phyloP scores from a whole-genome alignment of 345 rosid species.

The Gossypium longicalyx region DNA sequence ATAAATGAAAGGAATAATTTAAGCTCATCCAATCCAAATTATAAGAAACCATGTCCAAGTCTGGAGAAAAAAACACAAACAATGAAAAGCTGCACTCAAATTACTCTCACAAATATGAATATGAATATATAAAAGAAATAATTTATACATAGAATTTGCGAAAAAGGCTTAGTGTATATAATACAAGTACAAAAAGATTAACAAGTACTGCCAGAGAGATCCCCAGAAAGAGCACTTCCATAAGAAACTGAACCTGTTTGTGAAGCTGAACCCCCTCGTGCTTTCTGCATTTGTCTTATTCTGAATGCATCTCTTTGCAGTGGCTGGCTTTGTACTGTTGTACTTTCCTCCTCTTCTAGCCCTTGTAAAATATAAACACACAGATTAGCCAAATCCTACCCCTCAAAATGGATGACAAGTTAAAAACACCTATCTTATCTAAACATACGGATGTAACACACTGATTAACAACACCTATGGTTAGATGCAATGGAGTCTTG shows the following conservation, averaged over 20 bases:
- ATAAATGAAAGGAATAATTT: too few species aligned
- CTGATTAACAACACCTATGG: too few species aligned
- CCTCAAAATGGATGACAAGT: background rate
- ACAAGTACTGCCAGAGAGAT: conserved; percentile 74
- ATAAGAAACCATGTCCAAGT: too few species aligned
- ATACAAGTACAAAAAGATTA: conserved; percentile 19
- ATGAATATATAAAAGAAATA: too few species aligned
- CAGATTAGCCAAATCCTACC: background rate
- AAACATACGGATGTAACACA: background rate
- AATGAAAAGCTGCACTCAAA: too few species aligned
- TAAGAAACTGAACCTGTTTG: conserved; percentile 84
- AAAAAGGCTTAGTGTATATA: too few species aligned
- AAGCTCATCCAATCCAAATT: too few species aligned
- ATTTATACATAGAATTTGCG: too few species aligned
- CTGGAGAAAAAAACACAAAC: too few species aligned
- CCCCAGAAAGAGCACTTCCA: conserved; percentile 86
- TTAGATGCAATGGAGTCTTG: background rate
- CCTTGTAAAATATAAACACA: conserved; percentile 30
- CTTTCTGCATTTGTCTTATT: conserved; percentile 71
- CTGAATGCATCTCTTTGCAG: conserved; percentile 68
- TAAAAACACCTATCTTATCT: too few species aligned
- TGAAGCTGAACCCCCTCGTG: conserved; percentile 58
- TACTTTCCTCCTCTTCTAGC: conserved; percentile 68
- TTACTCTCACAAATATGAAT: too few species aligned
- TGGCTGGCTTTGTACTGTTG: conserved; percentile 77